Percentiles rank a stretch among this genome's conserved stretches.
Evolutionary conservation across 768 basidiomycete species (phyloP).

Genomic region (Floccularia luteovirens): DNA sequence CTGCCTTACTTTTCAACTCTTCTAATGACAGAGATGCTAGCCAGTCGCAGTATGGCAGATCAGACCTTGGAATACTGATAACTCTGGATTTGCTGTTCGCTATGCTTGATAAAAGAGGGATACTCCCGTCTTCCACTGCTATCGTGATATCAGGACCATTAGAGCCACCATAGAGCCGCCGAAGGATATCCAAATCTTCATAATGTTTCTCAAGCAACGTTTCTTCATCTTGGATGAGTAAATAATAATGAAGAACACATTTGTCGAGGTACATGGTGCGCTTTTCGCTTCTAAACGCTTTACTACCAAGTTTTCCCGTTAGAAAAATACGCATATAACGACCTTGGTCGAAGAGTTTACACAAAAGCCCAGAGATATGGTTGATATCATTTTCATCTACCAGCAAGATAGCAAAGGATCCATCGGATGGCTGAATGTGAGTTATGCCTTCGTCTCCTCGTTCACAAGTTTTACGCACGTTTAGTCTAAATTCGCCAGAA

Average conservation of each 20-base stretch:
- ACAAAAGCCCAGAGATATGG: not conserved
- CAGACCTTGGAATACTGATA: constrained; percentile 13
- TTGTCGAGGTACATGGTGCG: not conserved
- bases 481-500: not conserved
- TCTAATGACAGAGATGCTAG: constrained; percentile 26
- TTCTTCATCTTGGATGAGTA: constrained; percentile 8
- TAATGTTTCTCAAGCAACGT: constrained; percentile 4
- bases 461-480: not conserved
- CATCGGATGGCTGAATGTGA: not conserved
- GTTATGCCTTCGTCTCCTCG: too few relatives aligned
- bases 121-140: too few relatives aligned
- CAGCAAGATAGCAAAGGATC: not conserved
- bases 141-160: too few relatives aligned
- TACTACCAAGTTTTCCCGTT: not conserved
- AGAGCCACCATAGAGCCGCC: too few relatives aligned
- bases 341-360: not conserved
- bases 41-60: constrained; percentile 19
- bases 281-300: not conserved
- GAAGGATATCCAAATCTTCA: too few relatives aligned
- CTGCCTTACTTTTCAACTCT: constrained; percentile 54
- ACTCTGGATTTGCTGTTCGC: constrained; percentile 10
- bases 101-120: too few relatives aligned
- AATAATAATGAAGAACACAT: not conserved
- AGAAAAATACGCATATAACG: not conserved
- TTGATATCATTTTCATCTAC: not conserved